These are phyloP conservation scores for Ceratobasidium sp. DNA, from an alignment of 1,284 basidiomycete species.

Conservation along the genomic window DNA sequence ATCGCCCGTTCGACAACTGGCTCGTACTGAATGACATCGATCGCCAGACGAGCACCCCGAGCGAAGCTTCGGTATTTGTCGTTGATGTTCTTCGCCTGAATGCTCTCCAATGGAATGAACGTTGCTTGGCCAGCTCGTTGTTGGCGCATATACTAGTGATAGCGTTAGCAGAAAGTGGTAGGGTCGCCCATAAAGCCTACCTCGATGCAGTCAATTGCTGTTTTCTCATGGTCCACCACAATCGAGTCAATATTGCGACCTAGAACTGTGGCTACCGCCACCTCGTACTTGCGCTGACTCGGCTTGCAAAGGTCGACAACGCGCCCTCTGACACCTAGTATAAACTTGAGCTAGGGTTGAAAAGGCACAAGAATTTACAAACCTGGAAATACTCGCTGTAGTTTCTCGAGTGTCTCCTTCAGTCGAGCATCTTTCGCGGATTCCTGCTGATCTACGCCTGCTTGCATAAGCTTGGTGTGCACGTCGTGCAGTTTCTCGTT, in stretches of 20 bases:
- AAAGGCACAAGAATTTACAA: constrained; percentile 38
- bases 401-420: constrained; percentile 84
- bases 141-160: constrained; percentile 86
- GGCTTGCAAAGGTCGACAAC: constrained; percentile 95
- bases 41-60: constrained; percentile 90
- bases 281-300: constrained; percentile 90
- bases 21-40: constrained; percentile 94
- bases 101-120: constrained; percentile 96
- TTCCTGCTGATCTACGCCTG: constrained; percentile 86
- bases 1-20: constrained; percentile 90
- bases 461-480: constrained; percentile 87
- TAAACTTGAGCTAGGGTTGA: neutral
- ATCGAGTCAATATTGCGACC: constrained; percentile 96
- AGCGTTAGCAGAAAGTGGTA: neutral
- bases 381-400: constrained; percentile 92
- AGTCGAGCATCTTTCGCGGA: constrained; percentile 84
- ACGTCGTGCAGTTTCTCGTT: constrained; percentile 90
- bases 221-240: constrained; percentile 96
- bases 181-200: constrained; percentile 55
- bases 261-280: constrained; percentile 93
- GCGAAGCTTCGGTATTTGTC: constrained; percentile 94
- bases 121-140: constrained; percentile 95
- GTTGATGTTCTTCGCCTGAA: constrained; percentile 92
- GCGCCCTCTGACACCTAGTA: constrained; percentile 83
- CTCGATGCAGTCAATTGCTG: constrained; percentile 97